Evolutionary conservation across 345 rosid genomes (phyloP).

Genomic region (Psidium guajava): DNA sequence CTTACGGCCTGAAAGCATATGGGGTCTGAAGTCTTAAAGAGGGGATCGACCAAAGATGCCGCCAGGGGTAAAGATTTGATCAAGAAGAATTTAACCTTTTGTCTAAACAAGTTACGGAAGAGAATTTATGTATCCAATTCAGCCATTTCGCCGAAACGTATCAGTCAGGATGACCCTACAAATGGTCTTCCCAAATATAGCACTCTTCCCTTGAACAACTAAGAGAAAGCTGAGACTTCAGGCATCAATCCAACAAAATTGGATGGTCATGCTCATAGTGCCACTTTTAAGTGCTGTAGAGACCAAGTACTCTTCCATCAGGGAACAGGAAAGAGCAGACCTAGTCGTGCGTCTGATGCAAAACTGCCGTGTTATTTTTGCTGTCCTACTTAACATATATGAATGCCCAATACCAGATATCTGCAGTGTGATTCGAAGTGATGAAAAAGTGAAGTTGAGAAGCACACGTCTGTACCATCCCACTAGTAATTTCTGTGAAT

Average conservation of each 20-base stretch:
- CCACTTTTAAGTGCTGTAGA: not conserved
- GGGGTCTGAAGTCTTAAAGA: not conserved
- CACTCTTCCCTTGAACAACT: not conserved
- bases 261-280: not conserved
- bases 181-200: not conserved
- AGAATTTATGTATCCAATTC: not conserved
- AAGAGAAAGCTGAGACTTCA: not conserved
- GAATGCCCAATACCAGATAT: not conserved
- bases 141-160: not conserved
- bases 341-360: not conserved
- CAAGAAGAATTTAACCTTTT: not conserved
- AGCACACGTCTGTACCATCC: not conserved
- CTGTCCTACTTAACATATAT: not conserved
- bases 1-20: not conserved
- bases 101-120: not conserved
- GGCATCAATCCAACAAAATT: not conserved
- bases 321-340: not conserved
- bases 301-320: not conserved
- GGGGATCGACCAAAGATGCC: not conserved
- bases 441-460: not conserved
- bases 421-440: not conserved
- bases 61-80: not conserved
- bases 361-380: not conserved
- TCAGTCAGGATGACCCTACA: not conserved
- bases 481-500: not conserved